These are phyloP conservation scores for Malania oleifera DNA, from an alignment of 164 flowering plant genomes.

Conservation along the genomic window DNA sequence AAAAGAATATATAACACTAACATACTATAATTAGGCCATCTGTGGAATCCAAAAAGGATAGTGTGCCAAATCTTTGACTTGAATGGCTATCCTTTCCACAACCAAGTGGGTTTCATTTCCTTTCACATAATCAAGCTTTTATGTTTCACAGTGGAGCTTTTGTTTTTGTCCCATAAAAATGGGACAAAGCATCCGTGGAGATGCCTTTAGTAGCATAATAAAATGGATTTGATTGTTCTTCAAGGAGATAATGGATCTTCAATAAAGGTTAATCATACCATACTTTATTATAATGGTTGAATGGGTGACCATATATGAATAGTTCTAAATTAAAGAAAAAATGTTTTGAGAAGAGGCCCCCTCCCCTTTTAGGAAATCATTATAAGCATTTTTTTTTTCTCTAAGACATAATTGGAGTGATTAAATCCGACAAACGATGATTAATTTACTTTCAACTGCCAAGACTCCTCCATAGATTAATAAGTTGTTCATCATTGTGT, in stretches of 20 bases:
- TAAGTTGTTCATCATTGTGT: no score
- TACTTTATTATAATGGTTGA: not conserved
- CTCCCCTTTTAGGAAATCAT: slow-evolving; percentile 10
- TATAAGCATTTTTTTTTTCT: no score
- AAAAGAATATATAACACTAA: not conserved
- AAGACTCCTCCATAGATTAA: no score
- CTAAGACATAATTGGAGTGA: no score
- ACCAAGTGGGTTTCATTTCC: not conserved
- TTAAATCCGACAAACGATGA: no score
- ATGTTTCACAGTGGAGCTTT: not conserved
- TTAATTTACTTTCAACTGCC: no score
- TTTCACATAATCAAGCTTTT: not conserved
- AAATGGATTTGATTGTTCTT: not conserved
- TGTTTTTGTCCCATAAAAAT: not conserved
- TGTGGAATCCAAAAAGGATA: slow-evolving; percentile 3
- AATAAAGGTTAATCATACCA: not conserved
- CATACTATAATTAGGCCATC: not conserved
- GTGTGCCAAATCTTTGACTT: slow-evolving; percentile 13
- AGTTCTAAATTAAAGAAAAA: not conserved
- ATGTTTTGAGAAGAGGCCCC: not conserved
- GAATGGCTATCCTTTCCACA: not conserved
- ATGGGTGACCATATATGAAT: not conserved
- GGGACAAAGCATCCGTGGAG: no score
- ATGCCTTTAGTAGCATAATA: not conserved
- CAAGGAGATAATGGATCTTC: not conserved